Conservation (phyloP, 768 basidiomycete species). For the Rhizopogon vulgaris region DNA sequence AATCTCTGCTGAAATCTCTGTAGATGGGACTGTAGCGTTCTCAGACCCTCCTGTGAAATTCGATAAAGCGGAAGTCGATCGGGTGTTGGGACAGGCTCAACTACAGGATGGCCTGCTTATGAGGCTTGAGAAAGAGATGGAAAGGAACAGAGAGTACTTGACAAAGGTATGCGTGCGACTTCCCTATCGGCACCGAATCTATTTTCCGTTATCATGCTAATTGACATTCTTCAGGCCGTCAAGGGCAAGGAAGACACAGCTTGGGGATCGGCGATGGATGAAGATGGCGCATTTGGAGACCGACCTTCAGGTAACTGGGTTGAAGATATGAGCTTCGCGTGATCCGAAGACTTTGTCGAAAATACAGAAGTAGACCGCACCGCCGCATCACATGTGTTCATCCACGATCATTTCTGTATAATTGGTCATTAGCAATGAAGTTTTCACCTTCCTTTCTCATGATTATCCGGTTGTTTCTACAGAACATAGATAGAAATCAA, state of each 20-base stretch:
- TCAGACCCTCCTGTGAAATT: slow-evolving; percentile 56
- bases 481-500: not conserved
- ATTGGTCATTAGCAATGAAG: not conserved
- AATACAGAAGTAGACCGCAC: not conserved
- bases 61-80: slow-evolving; percentile 56
- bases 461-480: not conserved
- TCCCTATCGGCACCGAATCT: not conserved
- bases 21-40: slow-evolving; percentile 69
- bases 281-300: slow-evolving; percentile 16
- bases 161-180: slow-evolving; percentile 44
- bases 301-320: slow-evolving; percentile 14
- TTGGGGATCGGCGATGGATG: slow-evolving; percentile 21
- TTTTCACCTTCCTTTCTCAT: not conserved
- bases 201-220: not conserved
- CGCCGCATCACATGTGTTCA: not conserved
- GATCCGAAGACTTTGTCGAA: not conserved
- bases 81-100: slow-evolving; percentile 49
- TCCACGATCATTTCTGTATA: not conserved
- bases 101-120: slow-evolving; percentile 28
- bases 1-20: slow-evolving; percentile 63
- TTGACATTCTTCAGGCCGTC: slow-evolving; percentile 16
- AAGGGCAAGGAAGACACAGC: slow-evolving; percentile 23
- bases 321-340: slow-evolving; percentile 20
- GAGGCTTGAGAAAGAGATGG: slow-evolving; percentile 30
- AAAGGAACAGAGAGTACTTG: slow-evolving; percentile 65